Conservation (phyloP, 2,329 filamentous ascomycete genomes). For the Emmonsiellopsis sp. region DNA sequence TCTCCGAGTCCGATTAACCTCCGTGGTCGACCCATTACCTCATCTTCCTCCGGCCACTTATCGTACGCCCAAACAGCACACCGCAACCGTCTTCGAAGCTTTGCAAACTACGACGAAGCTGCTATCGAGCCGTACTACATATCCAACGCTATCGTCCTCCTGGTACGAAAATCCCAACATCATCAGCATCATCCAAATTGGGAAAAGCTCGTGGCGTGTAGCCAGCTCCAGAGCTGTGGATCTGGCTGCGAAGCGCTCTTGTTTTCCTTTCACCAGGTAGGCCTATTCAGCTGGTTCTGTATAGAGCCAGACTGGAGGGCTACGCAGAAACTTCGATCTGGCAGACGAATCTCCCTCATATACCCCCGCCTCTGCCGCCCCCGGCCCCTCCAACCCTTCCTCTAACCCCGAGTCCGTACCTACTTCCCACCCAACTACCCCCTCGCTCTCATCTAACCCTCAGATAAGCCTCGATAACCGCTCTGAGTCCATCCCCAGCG, state of each 20-base stretch:
- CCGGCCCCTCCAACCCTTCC: constrained; percentile 58
- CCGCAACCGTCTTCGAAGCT: background rate
- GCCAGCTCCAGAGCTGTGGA: constrained; percentile 3
- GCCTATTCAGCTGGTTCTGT: constrained; percentile 38
- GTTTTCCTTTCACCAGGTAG: constrained; percentile 7
- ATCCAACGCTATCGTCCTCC: background rate
- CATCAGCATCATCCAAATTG: background rate
- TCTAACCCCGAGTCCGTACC: constrained; percentile 42
- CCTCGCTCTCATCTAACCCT: constrained; percentile 9
- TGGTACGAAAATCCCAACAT: background rate
- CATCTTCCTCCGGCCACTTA: constrained; percentile 1
- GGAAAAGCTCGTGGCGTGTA: background rate
- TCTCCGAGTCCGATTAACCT: background rate
- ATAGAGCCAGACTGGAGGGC: constrained; percentile 35
- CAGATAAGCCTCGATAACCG: constrained; percentile 2
- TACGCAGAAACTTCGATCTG: constrained; percentile 55
- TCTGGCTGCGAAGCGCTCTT: constrained; percentile 3
- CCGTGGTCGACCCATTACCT: background rate
- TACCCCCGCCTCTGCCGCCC: constrained; percentile 52
- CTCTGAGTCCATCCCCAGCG: background rate
- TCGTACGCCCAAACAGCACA: background rate
- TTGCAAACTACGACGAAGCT: background rate
- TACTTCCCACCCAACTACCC: constrained; percentile 35
- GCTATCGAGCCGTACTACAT: background rate
- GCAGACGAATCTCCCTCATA: constrained; percentile 56